Evolutionary conservation across 177 flowering plant genomes (phyloP), one percentile per base, ranked within the genome.

Genomic region (Telopea speciosissima): DNA sequence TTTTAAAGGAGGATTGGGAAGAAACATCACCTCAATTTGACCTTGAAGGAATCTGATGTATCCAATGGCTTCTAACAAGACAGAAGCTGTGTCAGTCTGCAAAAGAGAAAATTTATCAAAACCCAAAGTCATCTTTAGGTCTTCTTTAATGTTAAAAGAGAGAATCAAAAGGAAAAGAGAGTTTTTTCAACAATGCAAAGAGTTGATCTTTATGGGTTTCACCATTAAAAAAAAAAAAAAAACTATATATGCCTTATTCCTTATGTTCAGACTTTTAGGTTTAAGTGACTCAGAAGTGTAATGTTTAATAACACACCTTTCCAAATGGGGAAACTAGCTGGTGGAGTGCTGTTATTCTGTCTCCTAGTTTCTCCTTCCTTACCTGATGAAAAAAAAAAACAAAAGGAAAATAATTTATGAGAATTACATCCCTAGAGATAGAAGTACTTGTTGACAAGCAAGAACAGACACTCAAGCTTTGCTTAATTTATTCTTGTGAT

Each of bases 41-140:
- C 81, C 79, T 79, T 92, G 97, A 81, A 92, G 97, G 93, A 92
- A 92, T 89, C 89, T 92, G 72, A 92, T 89, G 90, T 90, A 92
- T 63, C 95, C 97, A 82, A 90, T 89, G 70, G 94, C 94, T 84
- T 92, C 97, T 83, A 87, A 78, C 86, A 92, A 79, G 68, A 92
- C 97, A 70, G 97, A 92, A 65, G 98, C 98, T 70, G 98, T 92
- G 90, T 92, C 98, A 85, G 98, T 92, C 98, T 92, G 93, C 88
- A 87, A 87, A 86, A 89, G 45, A 69, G 40, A 58, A 65, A 66
- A 70, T 78, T 74, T 68, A 54, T 61, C 73, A 70, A 70, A 75
- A 58, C 66, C 68, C 76, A 69, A 31, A 75, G 33, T 69, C 76
- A 67, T 58, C 58, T 68, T 70, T 26, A 17, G 62, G 63, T 26